Evolutionary conservation across 2,329 filamentous ascomycete species (phyloP).

Genomic region (Stenocarpella maydis): DNA sequence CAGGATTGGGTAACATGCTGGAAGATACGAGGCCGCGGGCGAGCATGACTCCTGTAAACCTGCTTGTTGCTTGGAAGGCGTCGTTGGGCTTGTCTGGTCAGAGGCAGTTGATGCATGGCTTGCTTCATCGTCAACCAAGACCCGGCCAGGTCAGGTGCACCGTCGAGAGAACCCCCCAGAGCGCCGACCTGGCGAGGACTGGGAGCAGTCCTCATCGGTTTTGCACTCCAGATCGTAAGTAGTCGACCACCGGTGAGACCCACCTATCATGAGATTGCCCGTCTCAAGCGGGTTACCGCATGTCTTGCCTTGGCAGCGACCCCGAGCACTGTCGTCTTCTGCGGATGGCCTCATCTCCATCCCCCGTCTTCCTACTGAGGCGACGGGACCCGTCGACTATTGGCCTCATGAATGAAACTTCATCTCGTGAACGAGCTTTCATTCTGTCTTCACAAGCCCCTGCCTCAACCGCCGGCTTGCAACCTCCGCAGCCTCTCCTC

Average conservation of each 20-base stretch:
- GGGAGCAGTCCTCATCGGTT: not conserved
- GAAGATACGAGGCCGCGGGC: conserved; percentile 10
- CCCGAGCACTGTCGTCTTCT: conserved; percentile 1
- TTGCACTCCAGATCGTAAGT: not conserved
- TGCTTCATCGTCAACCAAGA: not conserved
- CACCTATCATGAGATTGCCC: conserved; percentile 10
- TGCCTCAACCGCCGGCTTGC: conserved; percentile 52
- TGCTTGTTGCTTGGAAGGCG: not conserved
- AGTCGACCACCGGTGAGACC: not conserved
- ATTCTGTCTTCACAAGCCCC: not conserved
- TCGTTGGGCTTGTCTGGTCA: not conserved
- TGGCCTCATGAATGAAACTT: not conserved
- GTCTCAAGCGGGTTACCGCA: conserved; percentile 5
- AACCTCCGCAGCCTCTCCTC: conserved; percentile 83
- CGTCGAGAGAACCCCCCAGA: not conserved
- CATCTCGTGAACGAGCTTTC: not conserved
- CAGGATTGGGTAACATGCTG: not conserved
- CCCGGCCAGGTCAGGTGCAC: not conserved
- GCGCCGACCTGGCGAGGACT: not conserved
- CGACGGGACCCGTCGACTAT: conserved; percentile 16
- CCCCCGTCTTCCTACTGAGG: not conserved
- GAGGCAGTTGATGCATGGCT: not conserved
- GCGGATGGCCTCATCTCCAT: conserved; percentile 19
- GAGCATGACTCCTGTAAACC: not conserved
- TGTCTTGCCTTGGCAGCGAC: conserved; percentile 7